Percentiles rank a stretch among this genome's conserved stretches.
Conservation (phyloP, 352 stramenopile genomes). For the Phytophthora uliginosa region DNA sequence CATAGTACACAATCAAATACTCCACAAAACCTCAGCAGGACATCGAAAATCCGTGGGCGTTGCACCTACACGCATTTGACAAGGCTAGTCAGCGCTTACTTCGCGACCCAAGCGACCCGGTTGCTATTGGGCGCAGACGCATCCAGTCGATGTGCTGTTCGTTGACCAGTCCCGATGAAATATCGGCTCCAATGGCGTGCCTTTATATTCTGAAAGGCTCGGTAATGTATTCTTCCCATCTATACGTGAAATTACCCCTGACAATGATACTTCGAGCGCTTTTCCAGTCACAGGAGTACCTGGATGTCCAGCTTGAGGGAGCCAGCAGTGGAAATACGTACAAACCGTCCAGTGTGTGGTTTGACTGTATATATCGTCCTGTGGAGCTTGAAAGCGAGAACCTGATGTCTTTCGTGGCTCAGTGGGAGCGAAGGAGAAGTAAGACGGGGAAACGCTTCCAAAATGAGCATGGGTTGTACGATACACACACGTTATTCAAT, state of each 20-base stretch:
- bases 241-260: background rate
- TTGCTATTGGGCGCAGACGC: background rate
- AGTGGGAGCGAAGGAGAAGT: background rate
- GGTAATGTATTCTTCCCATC: background rate
- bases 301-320: background rate
- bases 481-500: background rate
- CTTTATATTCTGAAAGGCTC: background rate
- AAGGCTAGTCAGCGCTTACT: background rate
- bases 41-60: background rate
- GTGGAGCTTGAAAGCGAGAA: background rate
- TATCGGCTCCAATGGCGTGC: background rate
- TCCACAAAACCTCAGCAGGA: background rate
- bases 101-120: background rate
- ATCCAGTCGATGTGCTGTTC: background rate
- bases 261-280: background rate
- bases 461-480: background rate
- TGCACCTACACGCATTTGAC: background rate
- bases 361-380: background rate
- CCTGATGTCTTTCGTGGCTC: background rate
- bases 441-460: background rate
- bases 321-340: background rate
- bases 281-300: background rate
- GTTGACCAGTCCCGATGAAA: background rate
- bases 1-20: background rate
- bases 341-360: background rate